Evolutionary conservation across 1,284 basidiomycete genomes (phyloP), one percentile per base, ranked within the genome.

Genomic region (Tilletia walkeri): DNA sequence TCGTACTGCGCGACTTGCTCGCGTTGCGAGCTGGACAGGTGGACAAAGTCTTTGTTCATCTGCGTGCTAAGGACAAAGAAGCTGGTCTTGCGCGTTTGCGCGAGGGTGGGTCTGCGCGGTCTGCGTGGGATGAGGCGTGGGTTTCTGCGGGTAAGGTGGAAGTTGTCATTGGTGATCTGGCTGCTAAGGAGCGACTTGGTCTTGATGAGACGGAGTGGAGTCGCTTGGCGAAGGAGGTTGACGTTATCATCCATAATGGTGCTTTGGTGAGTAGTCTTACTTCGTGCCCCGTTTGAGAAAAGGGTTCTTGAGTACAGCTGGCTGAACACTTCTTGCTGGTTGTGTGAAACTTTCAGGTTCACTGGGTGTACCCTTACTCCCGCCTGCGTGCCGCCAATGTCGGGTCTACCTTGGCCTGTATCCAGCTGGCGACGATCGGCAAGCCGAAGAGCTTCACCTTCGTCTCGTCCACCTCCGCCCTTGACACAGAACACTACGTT

Each of bases 331-430:
- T 14, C 14, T 50, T 14, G 48, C 14, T 50, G 48, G 14, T 18
- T 56, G 53, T 56, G 9, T 56, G 53, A 24, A 18, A 34, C 20
- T 9, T 47, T 38, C 73, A 93, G 92, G 92, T 99, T 16, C 96
- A 99, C 83, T 99, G 96, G 96, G 93, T 99, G 2, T 99, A 98
- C 85, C 94, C 95, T 0, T 99, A 99, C 85, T 91, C 93, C 83
- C 94, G 91, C 84, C 88, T 99, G 48, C 91, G 95, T 18, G 88
- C 91, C 0, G 89, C 95, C 38, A 99, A 99, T 82, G 96, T 99
- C 14, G 82, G 95, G 3, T 91, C 92, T 0, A 99, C 96, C 1
- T 81, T 98, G 69, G 91, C 91, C 1, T 89, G 90, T 1, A 88
- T 97, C 68, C 88, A 92, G 66, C 88, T 99, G 39, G 93, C 93